Conservation (phyloP, 2,329 filamentous ascomycete species). For the Immersiporthe knoxdaviesiana region DNA sequence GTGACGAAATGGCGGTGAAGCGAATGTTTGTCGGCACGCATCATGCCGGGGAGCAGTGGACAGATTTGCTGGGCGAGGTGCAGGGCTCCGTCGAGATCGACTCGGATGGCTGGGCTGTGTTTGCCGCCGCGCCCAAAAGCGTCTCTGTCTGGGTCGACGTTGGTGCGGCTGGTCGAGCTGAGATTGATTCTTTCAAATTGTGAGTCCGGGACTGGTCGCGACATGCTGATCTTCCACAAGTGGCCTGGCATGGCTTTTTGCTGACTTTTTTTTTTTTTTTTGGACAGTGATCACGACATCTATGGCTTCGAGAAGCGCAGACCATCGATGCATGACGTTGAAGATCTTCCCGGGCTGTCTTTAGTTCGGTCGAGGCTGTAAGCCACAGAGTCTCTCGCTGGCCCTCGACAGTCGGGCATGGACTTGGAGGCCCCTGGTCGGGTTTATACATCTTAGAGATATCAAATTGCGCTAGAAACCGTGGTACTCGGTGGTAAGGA, state of each 20-base stretch:
- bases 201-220: not conserved
- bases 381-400: not conserved
- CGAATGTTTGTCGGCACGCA: conserved; percentile 64
- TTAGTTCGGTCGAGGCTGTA: conserved; percentile 9
- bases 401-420: not conserved
- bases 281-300: conserved; percentile 23
- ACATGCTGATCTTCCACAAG: not conserved
- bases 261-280: too few relatives aligned
- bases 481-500: not conserved
- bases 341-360: conserved; percentile 4
- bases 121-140: conserved; percentile 56
- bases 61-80: conserved; percentile 58
- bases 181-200: conserved; percentile 25
- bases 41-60: conserved; percentile 65
- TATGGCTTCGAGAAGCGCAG: conserved; percentile 3
- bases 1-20: conserved; percentile 49
- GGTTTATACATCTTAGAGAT: not conserved
- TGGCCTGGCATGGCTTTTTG: too few relatives aligned
- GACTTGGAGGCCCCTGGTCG: not conserved
- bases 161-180: conserved; percentile 16
- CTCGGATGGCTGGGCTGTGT: conserved; percentile 60
- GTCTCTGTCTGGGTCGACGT: conserved; percentile 64
- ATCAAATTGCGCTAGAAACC: not conserved
- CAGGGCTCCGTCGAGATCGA: conserved; percentile 54
- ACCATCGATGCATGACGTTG: not conserved